Base-by-base conservation (phyloP, 495 filamentous ascomycete genomes). In the Tuber calosporum region DNA sequence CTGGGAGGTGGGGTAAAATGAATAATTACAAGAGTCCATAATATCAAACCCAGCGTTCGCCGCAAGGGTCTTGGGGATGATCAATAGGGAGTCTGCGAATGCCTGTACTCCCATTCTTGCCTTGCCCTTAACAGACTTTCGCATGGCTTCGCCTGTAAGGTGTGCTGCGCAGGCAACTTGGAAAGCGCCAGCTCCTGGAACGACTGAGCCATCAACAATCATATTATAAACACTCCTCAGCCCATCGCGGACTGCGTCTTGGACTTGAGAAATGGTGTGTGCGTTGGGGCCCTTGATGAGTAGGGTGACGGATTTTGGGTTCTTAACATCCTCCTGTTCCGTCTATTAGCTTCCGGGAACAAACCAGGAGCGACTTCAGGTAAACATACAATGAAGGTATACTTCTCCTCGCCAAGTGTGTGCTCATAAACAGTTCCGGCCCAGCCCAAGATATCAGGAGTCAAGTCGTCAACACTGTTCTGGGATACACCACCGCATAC, bases 381-480 rank as follows among this genome's bases (percentile, higher is more conserved):
- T 36, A 26, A 26, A 79, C 84, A 79, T 79, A 85, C 84, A 75
- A 99, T 88, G 78, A 99, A 99, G 22, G 95, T 99, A 84, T 92
- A 99, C 85, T 99, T 99, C 85, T 99, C 95, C 85, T 99, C 95
- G 70, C 95, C 95, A 6, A 99, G 88, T 81, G 96, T 92, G 84
- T 98, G 94, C 85, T 99, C 95, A 79, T 99, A 97, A 62, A 99
- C 95, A 48, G 91, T 86, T 68, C 95, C 95, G 70, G 96, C 95
- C 95, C 95, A 99, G 39, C 95, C 95, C 69, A 99, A 89, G 74
- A 95, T 86, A 74, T 97, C 93, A 2, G 93, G 92, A 9, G 88
- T 89, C 53, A 99, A 84, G 78, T 98, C 95, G 58, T 99, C 95
- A 9, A 97, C 94, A 79, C 92, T 96, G 87, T 99, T 99, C 83